Percentiles rank a stretch among this genome's conserved stretches.
Evolutionary conservation across 2,329 filamentous ascomycete species (phyloP).

Genomic region (Penicillium crustosum): DNA sequence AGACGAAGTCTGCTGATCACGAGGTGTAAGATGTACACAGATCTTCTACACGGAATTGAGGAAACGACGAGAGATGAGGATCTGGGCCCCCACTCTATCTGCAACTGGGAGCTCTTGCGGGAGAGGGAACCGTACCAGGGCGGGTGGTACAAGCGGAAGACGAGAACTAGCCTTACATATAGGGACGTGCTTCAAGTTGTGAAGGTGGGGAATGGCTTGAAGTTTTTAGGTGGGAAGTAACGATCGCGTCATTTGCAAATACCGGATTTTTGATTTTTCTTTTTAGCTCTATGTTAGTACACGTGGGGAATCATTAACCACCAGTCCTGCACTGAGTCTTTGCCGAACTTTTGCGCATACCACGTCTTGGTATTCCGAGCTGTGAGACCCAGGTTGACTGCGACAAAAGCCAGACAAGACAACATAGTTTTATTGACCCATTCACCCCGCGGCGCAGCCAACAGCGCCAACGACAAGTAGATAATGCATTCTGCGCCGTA

Average conservation of each 20-base stretch:
- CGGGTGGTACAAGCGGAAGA: conserved; percentile 50
- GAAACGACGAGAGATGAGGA: conserved; percentile 61
- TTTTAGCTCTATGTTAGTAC: conserved; percentile 28
- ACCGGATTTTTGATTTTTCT: neutral
- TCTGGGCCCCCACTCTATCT: conserved; percentile 54
- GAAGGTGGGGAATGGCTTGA: conserved; percentile 68
- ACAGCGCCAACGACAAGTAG: conserved; percentile 74
- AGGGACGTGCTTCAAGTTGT: conserved; percentile 83
- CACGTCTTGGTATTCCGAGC: conserved; percentile 75
- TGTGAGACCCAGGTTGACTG: conserved; percentile 76
- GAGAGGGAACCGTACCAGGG: conserved; percentile 38
- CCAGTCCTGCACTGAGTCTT: conserved; percentile 58
- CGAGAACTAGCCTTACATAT: conserved; percentile 64
- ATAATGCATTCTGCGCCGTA: conserved; percentile 86
- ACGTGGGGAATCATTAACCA: conserved; percentile 72
- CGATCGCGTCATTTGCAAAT: neutral
- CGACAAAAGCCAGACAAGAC: conserved; percentile 70
- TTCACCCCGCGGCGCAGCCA: conserved; percentile 67
- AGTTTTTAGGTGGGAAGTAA: conserved; percentile 45
- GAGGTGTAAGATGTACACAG: conserved; percentile 53
- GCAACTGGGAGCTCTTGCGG: conserved; percentile 59
- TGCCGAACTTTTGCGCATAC: conserved; percentile 75
- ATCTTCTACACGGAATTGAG: conserved; percentile 61
- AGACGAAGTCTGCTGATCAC: conserved; percentile 69
- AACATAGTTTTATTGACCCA: conserved; percentile 71